phyloP scores from a whole-genome alignment of 768 basidiomycete species.

The Hydnomerulius pinastri region DNA sequence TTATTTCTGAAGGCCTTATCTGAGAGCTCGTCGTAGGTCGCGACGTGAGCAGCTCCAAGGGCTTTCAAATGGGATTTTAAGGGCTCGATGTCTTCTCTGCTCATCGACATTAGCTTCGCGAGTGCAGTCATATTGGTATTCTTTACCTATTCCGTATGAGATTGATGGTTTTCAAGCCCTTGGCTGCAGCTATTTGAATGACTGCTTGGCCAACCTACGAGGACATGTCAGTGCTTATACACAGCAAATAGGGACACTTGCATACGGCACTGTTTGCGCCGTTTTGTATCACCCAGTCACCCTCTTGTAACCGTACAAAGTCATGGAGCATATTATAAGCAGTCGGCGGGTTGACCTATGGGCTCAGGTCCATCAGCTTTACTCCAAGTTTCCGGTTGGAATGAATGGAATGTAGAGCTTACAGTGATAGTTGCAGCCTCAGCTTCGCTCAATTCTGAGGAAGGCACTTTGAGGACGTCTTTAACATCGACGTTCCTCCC shows the following conservation, averaged over 20 bases:
- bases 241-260: conserved; percentile 4
- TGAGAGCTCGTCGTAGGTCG: conserved; percentile 73
- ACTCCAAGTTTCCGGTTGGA: not conserved
- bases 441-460: conserved; percentile 51
- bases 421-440: conserved; percentile 80
- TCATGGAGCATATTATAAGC: conserved; percentile 82
- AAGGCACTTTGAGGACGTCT: conserved; percentile 65
- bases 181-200: conserved; percentile 78
- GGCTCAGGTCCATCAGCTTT: not conserved
- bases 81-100: conserved; percentile 53
- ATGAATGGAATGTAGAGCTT: too few relatives aligned
- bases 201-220: conserved; percentile 78
- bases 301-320: conserved; percentile 61
- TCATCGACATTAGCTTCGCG: not conserved
- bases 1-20: conserved; percentile 55
- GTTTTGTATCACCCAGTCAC: conserved; percentile 85
- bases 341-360: conserved; percentile 78
- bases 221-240: conserved; percentile 3
- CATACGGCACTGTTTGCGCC: conserved; percentile 82
- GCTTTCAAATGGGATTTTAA: conserved; percentile 51
- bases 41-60: conserved; percentile 75
- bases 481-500: conserved; percentile 49
- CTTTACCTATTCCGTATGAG: conserved; percentile 71
- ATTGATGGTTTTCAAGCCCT: conserved; percentile 77
- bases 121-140: not conserved